Evolutionary conservation across 1,139 yeast genomes (phyloP).

Genomic region (Arxiozyma slooffiae): DNA sequence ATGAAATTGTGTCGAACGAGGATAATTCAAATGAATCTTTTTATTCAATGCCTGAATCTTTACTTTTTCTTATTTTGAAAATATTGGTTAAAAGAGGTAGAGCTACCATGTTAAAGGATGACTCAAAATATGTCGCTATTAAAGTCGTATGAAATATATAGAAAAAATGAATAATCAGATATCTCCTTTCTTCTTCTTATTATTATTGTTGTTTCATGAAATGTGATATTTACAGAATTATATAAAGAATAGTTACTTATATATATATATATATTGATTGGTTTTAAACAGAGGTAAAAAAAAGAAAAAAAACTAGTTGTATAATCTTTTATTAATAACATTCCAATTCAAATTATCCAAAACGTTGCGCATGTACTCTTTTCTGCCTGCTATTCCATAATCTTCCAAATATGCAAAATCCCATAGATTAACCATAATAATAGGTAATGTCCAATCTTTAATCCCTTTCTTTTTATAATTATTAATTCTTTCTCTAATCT

Average conservation of each 20-base stretch:
- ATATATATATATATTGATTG: too few relatives aligned
- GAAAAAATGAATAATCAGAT: too few relatives aligned
- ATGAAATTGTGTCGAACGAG: conserved; percentile 66
- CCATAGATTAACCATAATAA: conserved; percentile 78
- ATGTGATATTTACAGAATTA: conserved; percentile 1
- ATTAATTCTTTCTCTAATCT: conserved; percentile 39
- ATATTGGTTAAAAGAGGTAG: conserved; percentile 56
- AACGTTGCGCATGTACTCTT: conserved; percentile 61
- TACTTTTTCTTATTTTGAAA: conserved; percentile 49
- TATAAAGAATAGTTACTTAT: background rate
- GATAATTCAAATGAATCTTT: conserved; percentile 48
- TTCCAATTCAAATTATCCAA: conserved; percentile 85
- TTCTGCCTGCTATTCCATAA: conserved; percentile 71
- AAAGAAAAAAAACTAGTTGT: conserved; percentile 19
- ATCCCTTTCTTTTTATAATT: conserved; percentile 28
- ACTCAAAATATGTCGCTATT: conserved; percentile 58
- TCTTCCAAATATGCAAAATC: conserved; percentile 76
- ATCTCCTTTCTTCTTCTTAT: too few relatives aligned
- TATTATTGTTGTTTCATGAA: too few relatives aligned
- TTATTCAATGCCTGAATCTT: conserved; percentile 48
- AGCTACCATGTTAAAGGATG: conserved; percentile 55
- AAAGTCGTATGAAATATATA: conserved; percentile 36
- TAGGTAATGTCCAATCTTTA: conserved; percentile 65
- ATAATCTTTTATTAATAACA: conserved; percentile 58
- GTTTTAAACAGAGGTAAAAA: background rate